A percentile compares a stretch with the other conserved stretches of the same genome.
phyloP scores from a whole-genome alignment of 305 asterid species.

The Fraxinus sp. region DNA sequence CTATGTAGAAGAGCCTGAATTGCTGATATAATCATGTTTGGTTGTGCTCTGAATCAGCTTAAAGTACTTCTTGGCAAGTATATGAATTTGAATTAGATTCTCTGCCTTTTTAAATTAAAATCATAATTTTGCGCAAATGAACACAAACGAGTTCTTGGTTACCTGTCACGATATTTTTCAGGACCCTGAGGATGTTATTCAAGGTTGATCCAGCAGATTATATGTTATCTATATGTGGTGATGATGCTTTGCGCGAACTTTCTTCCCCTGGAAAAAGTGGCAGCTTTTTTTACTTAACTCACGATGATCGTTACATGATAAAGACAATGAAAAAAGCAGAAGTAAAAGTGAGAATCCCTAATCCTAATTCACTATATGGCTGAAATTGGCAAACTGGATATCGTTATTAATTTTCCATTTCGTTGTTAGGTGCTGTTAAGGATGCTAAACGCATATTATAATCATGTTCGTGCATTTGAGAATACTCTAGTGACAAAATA shows the following conservation, averaged over 20 bases:
- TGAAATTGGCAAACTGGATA: background rate
- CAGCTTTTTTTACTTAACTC: conserved; percentile 80
- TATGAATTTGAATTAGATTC: background rate
- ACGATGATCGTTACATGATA: conserved; percentile 88
- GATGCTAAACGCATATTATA: conserved; percentile 80
- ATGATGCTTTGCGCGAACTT: conserved; percentile 80
- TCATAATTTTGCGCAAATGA: background rate
- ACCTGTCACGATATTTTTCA: conserved; percentile 19
- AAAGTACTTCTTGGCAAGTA: background rate
- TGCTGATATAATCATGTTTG: background rate
- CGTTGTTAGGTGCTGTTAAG: conserved; percentile 63
- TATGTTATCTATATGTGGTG: conserved; percentile 88
- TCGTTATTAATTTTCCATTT: background rate
- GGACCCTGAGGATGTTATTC: conserved; percentile 77
- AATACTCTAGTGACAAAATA: conserved; percentile 79
- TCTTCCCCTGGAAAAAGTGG: conserved; percentile 93
- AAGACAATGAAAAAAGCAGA: conserved; percentile 92
- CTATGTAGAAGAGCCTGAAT: background rate
- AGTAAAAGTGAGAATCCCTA: conserved; percentile 62
- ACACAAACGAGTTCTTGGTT: background rate
- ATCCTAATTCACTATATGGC: conserved; percentile 6
- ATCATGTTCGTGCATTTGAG: conserved; percentile 81
- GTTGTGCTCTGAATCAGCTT: background rate
- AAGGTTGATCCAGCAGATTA: conserved; percentile 95
- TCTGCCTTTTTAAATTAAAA: background rate